Base-by-base conservation (phyloP, 495 filamentous ascomycete species). In the Tuber melanosporum region DNA sequence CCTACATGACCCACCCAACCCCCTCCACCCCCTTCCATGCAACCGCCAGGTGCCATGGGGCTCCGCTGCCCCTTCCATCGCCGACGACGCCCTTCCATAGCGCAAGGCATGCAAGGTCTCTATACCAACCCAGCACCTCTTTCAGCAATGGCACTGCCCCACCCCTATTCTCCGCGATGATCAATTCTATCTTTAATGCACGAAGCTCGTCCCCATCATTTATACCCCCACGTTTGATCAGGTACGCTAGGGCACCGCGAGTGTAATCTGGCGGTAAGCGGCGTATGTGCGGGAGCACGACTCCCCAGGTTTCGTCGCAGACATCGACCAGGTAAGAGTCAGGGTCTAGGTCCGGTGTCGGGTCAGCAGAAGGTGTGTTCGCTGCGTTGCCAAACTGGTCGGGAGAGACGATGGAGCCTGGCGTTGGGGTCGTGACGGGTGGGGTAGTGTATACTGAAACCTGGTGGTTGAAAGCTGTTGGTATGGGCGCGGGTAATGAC, bases 281-380 rank as follows among this genome's bases (percentile, higher is more conserved):
- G 88, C 42, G 87, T n/a, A 91, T 88, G 83, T 94, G 91, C 0
- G 87, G 85, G 70, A 94, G 85, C 22, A 97, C 85, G 36, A 94
- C 88, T 43, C 90, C 91, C 92, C 93, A 97, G 3, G 90, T 92
- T 73, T 94, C 91, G 74, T 98, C 94, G 36, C 89, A 89, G 44
- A 90, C 82, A 81, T 98, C 94, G 8, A 92, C 85, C 10, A 99
- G 88, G 22, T 90, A 88, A 10, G 92, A 88, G 69, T 96, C 93
- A 0, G 88, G 86, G 72, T 96, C 94, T 1, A 89, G 83, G 69
- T 93, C 90, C 10, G 73, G 74, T 36, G 74, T 44, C 19, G 86
- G 82, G 39, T 84, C 85, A 19, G 89, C 88, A 20, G 87, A 88
- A 9, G 90, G 86, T 15, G 90, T 88, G 74, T 86, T 89, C 12